phyloP scores from a whole-genome alignment of 352 stramenopile species.

The Phytophthora nicotianae region DNA sequence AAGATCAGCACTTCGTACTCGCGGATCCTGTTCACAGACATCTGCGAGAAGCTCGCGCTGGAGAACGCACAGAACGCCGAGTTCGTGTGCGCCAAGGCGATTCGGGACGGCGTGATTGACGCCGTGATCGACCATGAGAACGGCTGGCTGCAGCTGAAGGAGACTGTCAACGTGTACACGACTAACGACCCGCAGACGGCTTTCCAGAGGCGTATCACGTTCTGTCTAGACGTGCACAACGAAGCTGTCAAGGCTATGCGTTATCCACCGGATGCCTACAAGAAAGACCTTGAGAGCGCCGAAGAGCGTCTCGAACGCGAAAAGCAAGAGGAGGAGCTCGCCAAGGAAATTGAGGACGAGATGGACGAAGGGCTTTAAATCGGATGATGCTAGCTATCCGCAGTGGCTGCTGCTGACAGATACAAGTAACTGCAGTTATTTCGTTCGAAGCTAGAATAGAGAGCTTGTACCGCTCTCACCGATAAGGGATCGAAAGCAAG shows the following conservation, averaged over 20 bases:
- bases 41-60: conserved; percentile 94
- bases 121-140: conserved; percentile 97
- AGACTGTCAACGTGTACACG: conserved; percentile 88
- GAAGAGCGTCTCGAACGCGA: conserved; percentile 92
- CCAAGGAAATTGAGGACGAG: conserved; percentile 97
- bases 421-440: not conserved
- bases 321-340: conserved; percentile 94
- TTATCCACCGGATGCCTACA: conserved; percentile 98
- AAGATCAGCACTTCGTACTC: conserved; percentile 97
- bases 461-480: not conserved
- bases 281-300: conserved; percentile 95
- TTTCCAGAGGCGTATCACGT: conserved; percentile 97
- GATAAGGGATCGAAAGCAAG: conserved; percentile 22
- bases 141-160: conserved; percentile 92
- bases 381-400: not conserved
- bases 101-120: conserved; percentile 98
- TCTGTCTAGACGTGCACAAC: conserved; percentile 99
- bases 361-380: conserved; percentile 91
- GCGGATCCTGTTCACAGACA: conserved; percentile 90
- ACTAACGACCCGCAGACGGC: conserved; percentile 95
- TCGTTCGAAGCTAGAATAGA: conserved; percentile 21
- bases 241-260: conserved; percentile 98
- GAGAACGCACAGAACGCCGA: conserved; percentile 93
- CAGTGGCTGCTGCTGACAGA: conserved; percentile 5
- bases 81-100: conserved; percentile 98